A percentile compares a stretch with the other conserved stretches of the same genome.
Evolutionary conservation across 306 rosid species (phyloP).

Genomic region (Malus fusca): DNA sequence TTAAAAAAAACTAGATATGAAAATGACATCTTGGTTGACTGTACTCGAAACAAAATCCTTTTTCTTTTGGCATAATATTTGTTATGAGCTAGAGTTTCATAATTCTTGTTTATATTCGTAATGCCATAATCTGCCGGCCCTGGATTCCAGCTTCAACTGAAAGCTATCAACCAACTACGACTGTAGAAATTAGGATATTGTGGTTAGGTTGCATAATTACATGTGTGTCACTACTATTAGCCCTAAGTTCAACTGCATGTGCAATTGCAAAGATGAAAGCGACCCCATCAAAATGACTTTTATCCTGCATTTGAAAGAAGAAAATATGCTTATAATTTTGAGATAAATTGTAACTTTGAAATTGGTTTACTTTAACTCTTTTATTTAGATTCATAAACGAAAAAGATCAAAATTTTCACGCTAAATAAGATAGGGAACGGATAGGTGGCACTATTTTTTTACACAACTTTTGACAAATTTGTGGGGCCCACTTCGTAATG

Average conservation of each 20-base stretch:
- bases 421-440: too few species aligned
- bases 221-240: background rate
- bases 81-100: constrained; percentile 11
- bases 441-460: too few species aligned
- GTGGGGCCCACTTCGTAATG: too few species aligned
- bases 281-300: background rate
- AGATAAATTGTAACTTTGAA: too few species aligned
- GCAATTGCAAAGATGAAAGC: background rate
- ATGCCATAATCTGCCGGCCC: constrained; percentile 13
- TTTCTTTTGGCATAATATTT: constrained; percentile 23
- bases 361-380: too few species aligned
- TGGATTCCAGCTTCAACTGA: constrained; percentile 37
- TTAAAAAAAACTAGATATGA: constrained; percentile 24
- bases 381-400: too few species aligned
- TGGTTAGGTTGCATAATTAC: background rate
- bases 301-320: too few species aligned
- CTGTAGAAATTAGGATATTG: constrained; percentile 7
- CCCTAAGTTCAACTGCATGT: background rate
- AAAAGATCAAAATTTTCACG: too few species aligned
- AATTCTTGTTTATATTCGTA: constrained; percentile 10
- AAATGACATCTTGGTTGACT: constrained; percentile 54
- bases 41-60: constrained; percentile 15
- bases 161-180: constrained; percentile 38
- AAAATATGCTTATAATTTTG: too few species aligned
- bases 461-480: accelerated